A percentile compares a stretch with the other conserved stretches of the same genome.
These are phyloP conservation scores for Lathyrus aphaca DNA, from an alignment of 306 rosid species.

Conservation along the genomic window DNA sequence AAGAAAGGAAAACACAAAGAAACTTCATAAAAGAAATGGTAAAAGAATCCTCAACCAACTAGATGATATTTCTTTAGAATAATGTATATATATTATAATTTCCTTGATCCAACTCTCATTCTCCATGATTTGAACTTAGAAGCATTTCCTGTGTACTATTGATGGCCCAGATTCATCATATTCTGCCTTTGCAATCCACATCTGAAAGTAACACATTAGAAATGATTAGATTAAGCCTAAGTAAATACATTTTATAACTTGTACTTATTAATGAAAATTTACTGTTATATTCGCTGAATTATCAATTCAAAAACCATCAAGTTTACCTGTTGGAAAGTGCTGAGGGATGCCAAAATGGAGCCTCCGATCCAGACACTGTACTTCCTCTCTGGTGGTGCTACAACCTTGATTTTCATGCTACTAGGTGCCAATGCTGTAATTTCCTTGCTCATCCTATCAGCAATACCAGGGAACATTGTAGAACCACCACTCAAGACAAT, in stretches of 20 bases:
- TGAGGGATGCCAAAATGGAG: constrained; percentile 61
- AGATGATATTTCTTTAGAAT: constrained; percentile 56
- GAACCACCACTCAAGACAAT: constrained; percentile 66
- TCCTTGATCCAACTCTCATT: constrained; percentile 51
- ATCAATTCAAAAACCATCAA: constrained; percentile 2
- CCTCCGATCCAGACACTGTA: constrained; percentile 69
- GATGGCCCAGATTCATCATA: constrained; percentile 98
- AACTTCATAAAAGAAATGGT: constrained; percentile 53
- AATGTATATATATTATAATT: constrained; percentile 54
- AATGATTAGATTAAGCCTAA: background rate
- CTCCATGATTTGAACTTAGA: constrained; percentile 64
- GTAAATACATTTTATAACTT: constrained; percentile 4
- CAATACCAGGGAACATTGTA: constrained; percentile 63
- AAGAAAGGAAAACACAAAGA: constrained; percentile 57
- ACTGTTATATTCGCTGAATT: background rate
- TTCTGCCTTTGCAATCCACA: constrained; percentile 98
- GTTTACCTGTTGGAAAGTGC: constrained; percentile 63
- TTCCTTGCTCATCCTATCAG: constrained; percentile 66
- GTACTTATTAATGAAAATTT: constrained; percentile 2
- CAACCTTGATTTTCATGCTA: constrained; percentile 61
- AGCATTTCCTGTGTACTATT: constrained; percentile 99
- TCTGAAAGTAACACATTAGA: constrained; percentile 48
- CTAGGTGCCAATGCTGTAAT: constrained; percentile 61
- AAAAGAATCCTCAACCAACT: constrained; percentile 63
- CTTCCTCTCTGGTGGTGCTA: constrained; percentile 63